Evolutionary conservation across 2,329 filamentous ascomycete species (phyloP), one percentile per base, ranked within the genome.

Genomic region (Graphium sp.): DNA sequence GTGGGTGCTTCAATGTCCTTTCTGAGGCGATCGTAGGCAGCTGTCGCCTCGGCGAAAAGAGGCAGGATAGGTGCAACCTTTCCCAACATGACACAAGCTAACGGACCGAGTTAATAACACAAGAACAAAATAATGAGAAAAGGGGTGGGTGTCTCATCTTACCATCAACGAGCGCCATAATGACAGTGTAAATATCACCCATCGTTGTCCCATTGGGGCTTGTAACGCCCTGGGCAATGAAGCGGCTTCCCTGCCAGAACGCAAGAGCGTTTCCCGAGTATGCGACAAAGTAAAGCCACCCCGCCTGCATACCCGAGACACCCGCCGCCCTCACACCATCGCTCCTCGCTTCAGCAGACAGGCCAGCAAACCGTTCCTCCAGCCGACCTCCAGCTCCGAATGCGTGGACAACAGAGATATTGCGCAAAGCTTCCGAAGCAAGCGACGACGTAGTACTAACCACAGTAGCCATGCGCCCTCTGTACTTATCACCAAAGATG

Each of bases 281-380:
- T 3, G 70, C 67, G 32, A 76, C 60, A 39, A 77, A 76, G 41
- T 74, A 77, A 12, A 76, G 46, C n/a, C 69, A 41, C n/a, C 70
- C 71, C 6, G 65, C 55, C 40, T 74, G 68, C 0, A 67, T 49
- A 4, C 62, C 71, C 18, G 61, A 55, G 0, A 60, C 58, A 2
- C 59, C 44, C 2, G 66, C 58, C 41, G 74, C 76, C 39, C 66
- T 66, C 32, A 68, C 45, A 2, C 58, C 66, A 24, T 62, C 54
- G 3, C 43, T 48, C 33, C 56, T 53, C 2, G 65, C 56, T 4
- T 48, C 42, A 12, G 47, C 49, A 5, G 73, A 49, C 22, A 60
- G 52, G 4, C 46, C 49, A 8, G 56, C 50, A 34, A 41, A 42
- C 30, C 60, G 63, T 12, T 51, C 45, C 40, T 70, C 66, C 7